Percentiles rank a stretch among this genome's conserved stretches.
These are phyloP conservation scores for Akanthomyces dipterigenus DNA, from an alignment of 2,329 filamentous ascomycete species.

Conservation along the genomic window DNA sequence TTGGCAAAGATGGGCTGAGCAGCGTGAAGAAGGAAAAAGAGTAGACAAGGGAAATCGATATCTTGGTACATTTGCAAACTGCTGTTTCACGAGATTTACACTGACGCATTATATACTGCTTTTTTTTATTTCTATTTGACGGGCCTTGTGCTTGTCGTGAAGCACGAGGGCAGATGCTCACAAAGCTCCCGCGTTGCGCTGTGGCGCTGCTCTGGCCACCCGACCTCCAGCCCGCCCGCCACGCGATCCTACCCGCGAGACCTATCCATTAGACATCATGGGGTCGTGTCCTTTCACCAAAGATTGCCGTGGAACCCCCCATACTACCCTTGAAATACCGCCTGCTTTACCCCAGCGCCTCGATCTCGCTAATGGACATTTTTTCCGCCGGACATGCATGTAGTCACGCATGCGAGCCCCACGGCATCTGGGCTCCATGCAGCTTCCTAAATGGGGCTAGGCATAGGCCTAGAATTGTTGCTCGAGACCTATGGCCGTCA, in stretches of 20 bases:
- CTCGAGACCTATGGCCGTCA: background rate
- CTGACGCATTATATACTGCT: background rate
- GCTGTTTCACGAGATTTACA: background rate
- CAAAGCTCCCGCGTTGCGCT: background rate
- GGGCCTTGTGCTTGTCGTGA: too few species aligned
- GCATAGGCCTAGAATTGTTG: background rate
- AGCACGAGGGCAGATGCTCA: background rate
- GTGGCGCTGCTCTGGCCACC: background rate
- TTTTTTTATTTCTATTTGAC: too few species aligned
- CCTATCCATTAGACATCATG: background rate
- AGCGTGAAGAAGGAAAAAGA: background rate
- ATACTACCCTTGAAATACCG: too few species aligned
- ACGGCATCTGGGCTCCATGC: background rate
- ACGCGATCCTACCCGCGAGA: background rate
- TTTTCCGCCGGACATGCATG: background rate
- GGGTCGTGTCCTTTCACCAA: background rate
- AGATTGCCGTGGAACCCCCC: background rate
- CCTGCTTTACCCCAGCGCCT: too few species aligned
- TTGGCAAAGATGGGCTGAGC: background rate
- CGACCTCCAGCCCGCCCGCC: background rate
- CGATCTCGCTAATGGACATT: background rate
- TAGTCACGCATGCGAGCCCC: background rate
- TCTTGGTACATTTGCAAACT: background rate
- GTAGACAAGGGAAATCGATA: background rate
- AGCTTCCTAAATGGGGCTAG: background rate